A percentile compares a stretch with the other conserved stretches of the same genome.
Conservation (phyloP, 208 protist genomes). For the Leishmania lainsoni region DNA sequence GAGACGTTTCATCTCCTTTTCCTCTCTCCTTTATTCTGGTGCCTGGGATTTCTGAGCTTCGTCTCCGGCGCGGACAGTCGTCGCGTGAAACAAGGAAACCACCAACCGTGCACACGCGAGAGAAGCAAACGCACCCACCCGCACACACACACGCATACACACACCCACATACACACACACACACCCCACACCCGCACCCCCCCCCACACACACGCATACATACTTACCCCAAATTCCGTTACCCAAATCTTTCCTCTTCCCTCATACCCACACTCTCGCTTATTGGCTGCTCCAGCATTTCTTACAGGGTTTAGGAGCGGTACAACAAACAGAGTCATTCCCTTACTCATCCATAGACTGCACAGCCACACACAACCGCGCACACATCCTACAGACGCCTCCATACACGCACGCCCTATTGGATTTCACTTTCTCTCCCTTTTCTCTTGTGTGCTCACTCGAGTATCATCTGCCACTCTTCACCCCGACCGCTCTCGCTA, state of each 20-base stretch:
- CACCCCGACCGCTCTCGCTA: background rate
- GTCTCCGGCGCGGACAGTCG: background rate
- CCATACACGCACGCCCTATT: background rate
- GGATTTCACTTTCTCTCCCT: background rate
- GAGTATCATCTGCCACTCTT: background rate
- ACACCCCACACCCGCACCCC: too few relatives aligned
- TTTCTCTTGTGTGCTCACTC: background rate
- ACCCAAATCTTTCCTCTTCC: background rate
- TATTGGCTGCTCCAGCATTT: background rate
- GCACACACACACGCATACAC: background rate
- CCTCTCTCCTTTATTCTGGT: slow-evolving; percentile 1
- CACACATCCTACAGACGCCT: too few relatives aligned
- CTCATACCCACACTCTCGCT: background rate
- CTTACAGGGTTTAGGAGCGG: too few relatives aligned
- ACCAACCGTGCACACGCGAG: background rate
- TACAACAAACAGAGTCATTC: background rate
- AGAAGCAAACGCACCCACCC: background rate
- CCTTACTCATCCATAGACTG: background rate
- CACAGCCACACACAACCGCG: background rate
- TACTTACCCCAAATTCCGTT: background rate
- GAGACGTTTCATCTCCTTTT: background rate
- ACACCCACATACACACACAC: slow-evolving; percentile 1
- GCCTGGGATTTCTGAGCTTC: background rate
- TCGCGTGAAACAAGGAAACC: background rate
- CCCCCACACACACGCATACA: background rate